These are phyloP conservation scores for Colletotrichum lupini DNA, from an alignment of 2,329 filamentous ascomycete genomes.

Conservation along the genomic window DNA sequence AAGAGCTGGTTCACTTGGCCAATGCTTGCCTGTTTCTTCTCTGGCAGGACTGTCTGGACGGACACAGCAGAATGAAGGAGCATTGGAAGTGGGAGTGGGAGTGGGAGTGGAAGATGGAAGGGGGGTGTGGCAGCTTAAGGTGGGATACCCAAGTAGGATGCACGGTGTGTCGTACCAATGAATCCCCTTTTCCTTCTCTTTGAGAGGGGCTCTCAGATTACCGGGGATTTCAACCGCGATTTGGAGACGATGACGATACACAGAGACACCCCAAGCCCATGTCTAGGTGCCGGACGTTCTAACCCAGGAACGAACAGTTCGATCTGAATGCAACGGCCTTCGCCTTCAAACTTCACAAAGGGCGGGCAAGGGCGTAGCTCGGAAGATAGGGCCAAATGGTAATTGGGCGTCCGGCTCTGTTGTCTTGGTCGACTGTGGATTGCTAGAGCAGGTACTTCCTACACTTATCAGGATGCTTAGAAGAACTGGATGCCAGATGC, in stretches of 20 bases:
- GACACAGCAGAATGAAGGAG: not conserved
- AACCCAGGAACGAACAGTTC: slow-evolving; percentile 1
- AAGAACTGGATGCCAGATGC: slow-evolving; percentile 20
- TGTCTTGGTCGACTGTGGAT: not conserved
- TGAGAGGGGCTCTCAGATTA: not conserved
- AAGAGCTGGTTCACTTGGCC: not conserved
- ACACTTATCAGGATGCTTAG: slow-evolving; percentile 17
- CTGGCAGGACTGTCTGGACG: not conserved
- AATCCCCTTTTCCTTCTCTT: not conserved
- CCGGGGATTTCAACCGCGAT: slow-evolving; percentile 17
- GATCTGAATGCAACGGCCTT: not conserved
- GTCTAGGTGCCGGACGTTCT: slow-evolving; percentile 4
- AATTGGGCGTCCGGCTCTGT: not conserved
- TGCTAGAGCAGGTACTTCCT: not conserved
- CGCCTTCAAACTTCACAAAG: not conserved
- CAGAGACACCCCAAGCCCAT: slow-evolving; percentile 6
- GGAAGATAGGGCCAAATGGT: not conserved
- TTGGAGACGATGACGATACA: slow-evolving; percentile 4
- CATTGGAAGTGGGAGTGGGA: not conserved
- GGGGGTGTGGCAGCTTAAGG: not conserved
- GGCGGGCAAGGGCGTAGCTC: not conserved
- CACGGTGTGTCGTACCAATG: slow-evolving; percentile 1
- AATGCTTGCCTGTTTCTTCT: not conserved
- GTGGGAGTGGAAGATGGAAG: not conserved
- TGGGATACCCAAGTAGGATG: not conserved